Evolutionary conservation across 345 rosid species (phyloP), one percentile per base, ranked within the genome.

Genomic region (Populus simonii): DNA sequence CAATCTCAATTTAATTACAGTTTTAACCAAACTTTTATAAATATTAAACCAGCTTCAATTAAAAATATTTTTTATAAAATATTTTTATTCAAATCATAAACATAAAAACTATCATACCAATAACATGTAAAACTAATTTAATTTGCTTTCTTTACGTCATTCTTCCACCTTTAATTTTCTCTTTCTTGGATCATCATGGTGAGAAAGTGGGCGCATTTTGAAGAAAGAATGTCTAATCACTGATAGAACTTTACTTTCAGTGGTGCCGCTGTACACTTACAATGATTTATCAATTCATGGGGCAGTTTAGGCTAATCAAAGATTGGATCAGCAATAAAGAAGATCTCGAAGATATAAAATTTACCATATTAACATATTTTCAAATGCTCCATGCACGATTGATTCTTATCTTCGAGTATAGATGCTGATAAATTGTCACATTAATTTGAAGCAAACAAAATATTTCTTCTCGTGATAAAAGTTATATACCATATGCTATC

Each of bases 121-220:
- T n/a, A n/a, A n/a, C n/a, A n/a, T n/a, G n/a, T 47, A 38, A 33
- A 38, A 33, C 20, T 39, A 36, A 16, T 20, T 72, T 66, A 17
- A 41, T 10, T 41, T 41, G 15, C 10, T 47, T 47, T 72, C 41
- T 51, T 41, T 5, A 43, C 68, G 41, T 77, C 63, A 71, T 43
- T 27, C 69, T 71, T 61, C 18, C 62, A 77, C 27, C 71, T 31
- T 18, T 53, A 22, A 13, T 35, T 12, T 47, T 75, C 43, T 71
- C 72, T 75, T 51, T 79, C 68, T 79, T 74, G 68, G 79, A 63
- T 81, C 85, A 77, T 45, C 66, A 3, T 66, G 31, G 39, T n/a
- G 25, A 35, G 59, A 81, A 79, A 72, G 84, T 74, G 29, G 67
- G 74, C 5, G 16, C 20, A 16, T 79, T 83, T 80, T 78, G 69